Percentiles rank a stretch among this genome's conserved stretches.
Conservation (phyloP, 345 rosid species). For the Euphorbia peplus region DNA sequence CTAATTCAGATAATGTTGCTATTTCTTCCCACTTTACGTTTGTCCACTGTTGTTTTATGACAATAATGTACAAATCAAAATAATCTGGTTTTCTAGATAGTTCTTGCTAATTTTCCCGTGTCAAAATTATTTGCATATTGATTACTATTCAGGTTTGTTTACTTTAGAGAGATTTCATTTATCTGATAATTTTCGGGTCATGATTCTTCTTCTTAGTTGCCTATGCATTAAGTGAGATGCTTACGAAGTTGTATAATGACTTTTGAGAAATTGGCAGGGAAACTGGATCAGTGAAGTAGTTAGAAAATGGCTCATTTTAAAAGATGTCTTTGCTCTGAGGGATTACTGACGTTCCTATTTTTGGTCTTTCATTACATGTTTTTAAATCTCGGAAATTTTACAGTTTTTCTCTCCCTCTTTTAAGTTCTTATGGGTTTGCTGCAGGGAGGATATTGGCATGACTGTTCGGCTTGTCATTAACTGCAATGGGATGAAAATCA, state of each 20-base stretch:
- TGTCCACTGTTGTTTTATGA: not conserved
- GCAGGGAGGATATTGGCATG: slow-evolving; percentile 83
- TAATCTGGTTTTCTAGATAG: not conserved
- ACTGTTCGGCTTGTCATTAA: slow-evolving; percentile 88
- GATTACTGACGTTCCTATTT: not conserved
- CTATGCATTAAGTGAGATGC: not conserved
- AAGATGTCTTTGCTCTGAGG: not conserved
- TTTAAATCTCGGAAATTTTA: not conserved
- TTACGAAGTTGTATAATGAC: not conserved
- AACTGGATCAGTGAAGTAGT: not conserved
- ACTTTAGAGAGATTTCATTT: no score
- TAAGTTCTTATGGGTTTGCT: slow-evolving; percentile 17
- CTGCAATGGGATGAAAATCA: slow-evolving; percentile 84
- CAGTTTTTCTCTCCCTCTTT: not conserved
- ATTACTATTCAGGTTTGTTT: not conserved
- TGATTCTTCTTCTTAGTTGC: not conserved
- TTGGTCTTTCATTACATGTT: not conserved
- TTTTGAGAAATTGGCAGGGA: not conserved
- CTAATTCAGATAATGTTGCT: not conserved
- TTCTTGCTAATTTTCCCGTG: not conserved
- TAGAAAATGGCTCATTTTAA: not conserved
- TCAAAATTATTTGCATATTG: not conserved
- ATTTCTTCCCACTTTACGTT: no score
- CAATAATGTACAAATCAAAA: not conserved
- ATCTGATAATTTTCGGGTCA: not conserved